Conservation (phyloP, 176 grass and related monocot genomes). For the Thinopyrum elongatum region DNA sequence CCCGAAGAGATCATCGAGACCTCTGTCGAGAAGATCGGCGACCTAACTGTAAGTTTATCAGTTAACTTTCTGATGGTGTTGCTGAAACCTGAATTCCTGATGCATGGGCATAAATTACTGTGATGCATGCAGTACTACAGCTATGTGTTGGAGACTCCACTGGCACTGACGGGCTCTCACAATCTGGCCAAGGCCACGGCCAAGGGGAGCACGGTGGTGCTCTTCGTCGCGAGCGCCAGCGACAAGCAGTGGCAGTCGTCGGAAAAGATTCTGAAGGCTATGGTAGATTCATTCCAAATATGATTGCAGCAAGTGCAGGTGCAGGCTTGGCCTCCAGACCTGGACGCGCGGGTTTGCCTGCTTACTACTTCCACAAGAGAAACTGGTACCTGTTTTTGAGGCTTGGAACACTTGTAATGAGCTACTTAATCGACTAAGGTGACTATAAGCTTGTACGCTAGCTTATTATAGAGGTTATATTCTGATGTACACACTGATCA, state of each 20-base stretch:
- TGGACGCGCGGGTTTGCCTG: not conserved
- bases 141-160: conserved; percentile 89
- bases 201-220: conserved; percentile 88
- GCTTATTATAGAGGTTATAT: no score
- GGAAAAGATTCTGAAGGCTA: conserved; percentile 73
- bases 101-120: not conserved
- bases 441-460: not conserved
- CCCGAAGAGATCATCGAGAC: conserved; percentile 80
- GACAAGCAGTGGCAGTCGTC: conserved; percentile 84
- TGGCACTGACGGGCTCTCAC: conserved; percentile 83
- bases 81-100: conserved; percentile 7
- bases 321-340: not conserved
- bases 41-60: conserved; percentile 54
- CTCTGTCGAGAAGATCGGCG: conserved; percentile 56
- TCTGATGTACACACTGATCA: no score
- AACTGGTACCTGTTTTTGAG: not conserved
- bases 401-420: not conserved
- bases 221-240: conserved; percentile 88
- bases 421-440: not conserved
- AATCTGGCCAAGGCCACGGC: conserved; percentile 98
- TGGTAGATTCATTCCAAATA: conserved; percentile 79
- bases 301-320: conserved; percentile 33
- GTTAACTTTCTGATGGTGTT: not conserved
- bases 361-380: not conserved
- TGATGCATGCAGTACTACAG: conserved; percentile 81